A percentile compares a stretch with the other conserved stretches of the same genome.
These are phyloP conservation scores for Dispira simplex DNA, from an alignment of 192 early-diverging fungal genomes.

Conservation along the genomic window DNA sequence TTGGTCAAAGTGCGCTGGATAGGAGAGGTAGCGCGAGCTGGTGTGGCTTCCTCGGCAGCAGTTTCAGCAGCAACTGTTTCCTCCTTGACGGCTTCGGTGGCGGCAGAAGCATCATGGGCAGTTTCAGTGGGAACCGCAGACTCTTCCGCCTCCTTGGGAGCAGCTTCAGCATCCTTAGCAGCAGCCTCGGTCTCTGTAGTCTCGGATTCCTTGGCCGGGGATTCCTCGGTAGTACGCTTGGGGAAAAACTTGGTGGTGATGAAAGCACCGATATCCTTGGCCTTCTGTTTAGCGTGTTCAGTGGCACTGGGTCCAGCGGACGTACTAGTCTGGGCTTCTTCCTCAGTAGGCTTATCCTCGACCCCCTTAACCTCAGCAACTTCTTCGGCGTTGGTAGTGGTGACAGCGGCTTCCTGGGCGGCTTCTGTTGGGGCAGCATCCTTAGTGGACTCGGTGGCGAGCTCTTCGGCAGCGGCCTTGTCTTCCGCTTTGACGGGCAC, in stretches of 20 bases:
- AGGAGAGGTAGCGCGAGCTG: slow-evolving; percentile 4
- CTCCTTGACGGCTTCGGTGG: not conserved
- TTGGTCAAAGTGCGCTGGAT: slow-evolving; percentile 7
- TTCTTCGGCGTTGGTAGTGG: not conserved
- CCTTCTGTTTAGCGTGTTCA: not conserved
- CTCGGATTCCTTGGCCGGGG: not conserved
- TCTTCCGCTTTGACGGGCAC: not conserved
- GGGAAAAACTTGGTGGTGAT: not conserved
- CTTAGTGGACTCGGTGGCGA: not conserved
- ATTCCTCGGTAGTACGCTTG: not conserved
- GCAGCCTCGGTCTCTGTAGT: not conserved
- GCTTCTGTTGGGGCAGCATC: not conserved
- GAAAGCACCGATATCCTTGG: not conserved
- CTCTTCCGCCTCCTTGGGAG: not conserved
- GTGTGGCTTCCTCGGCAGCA: not conserved
- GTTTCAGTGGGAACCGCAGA: not conserved
- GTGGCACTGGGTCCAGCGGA: not conserved
- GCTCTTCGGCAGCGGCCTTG: not conserved
- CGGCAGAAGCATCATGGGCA: not conserved
- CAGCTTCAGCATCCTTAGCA: not conserved
- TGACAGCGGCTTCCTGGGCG: not conserved
- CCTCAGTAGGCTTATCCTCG: not conserved
- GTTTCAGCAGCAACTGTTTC: not conserved
- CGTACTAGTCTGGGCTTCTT: not conserved
- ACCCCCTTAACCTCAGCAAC: not conserved